A percentile compares a stretch with the other conserved stretches of the same genome.
phyloP scores from a whole-genome alignment of 1,284 basidiomycete species.

The Ustilago tritici region DNA sequence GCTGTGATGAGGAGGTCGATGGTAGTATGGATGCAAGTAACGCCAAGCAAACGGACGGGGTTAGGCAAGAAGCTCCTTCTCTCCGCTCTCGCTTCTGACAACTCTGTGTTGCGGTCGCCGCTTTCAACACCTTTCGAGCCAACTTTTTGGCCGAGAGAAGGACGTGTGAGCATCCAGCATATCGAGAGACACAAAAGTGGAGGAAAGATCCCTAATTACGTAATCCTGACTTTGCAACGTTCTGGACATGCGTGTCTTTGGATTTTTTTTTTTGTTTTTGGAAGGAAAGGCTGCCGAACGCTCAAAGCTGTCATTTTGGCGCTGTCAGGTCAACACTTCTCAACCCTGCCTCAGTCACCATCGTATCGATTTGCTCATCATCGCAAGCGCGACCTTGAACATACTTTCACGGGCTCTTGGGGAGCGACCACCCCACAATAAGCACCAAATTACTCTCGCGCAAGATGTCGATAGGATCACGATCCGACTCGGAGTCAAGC shows the following conservation, averaged over 20 bases:
- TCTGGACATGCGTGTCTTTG: neutral
- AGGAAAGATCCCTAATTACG: slow-evolving; percentile 15
- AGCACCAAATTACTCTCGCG: neutral
- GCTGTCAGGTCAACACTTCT: neutral
- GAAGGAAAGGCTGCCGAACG: slow-evolving; percentile 7
- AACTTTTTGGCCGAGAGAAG: neutral
- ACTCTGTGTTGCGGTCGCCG: neutral
- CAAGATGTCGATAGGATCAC: slow-evolving; percentile 33
- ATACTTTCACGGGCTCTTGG: no score
- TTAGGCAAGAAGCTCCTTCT: slow-evolving; percentile 17
- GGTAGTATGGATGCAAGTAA: neutral
- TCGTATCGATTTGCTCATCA: neutral
- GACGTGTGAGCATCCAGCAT: slow-evolving; percentile 6
- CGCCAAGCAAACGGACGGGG: neutral
- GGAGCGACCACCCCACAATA: neutral
- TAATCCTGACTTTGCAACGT: slow-evolving; percentile 23
- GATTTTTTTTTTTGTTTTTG: slow-evolving; percentile 45
- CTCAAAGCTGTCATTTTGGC: neutral
- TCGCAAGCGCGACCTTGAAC: no score
- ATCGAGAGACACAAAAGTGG: slow-evolving; percentile 6
- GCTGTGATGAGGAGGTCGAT: neutral
- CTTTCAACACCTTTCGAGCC: slow-evolving; percentile 6
- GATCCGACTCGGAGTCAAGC: slow-evolving; percentile 43
- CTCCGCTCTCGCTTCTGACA: neutral
- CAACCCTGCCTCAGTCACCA: neutral